Evolutionary conservation across 345 rosid genomes (phyloP).

Genomic region (Hypericum perforatum): DNA sequence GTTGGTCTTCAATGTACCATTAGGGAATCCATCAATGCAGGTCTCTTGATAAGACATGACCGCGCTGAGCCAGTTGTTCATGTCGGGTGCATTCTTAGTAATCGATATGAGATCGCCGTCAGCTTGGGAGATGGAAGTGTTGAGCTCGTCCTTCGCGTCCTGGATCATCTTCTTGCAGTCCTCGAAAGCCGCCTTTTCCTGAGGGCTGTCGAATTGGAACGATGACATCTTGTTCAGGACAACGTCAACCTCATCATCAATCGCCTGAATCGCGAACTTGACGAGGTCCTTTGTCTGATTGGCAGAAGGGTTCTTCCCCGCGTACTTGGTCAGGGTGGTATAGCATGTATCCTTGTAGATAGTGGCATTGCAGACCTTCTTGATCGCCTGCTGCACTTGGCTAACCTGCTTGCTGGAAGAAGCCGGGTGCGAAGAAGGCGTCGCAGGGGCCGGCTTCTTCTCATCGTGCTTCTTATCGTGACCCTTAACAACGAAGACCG

Average conservation of each 20-base stretch:
- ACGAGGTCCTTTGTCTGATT: slow-evolving; percentile 39
- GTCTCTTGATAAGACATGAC: slow-evolving; percentile 71
- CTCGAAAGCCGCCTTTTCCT: slow-evolving; percentile 48
- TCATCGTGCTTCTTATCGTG: slow-evolving; percentile 4
- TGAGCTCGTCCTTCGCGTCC: slow-evolving; percentile 50
- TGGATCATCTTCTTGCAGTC: slow-evolving; percentile 45
- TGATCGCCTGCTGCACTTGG: slow-evolving; percentile 27
- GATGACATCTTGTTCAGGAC: slow-evolving; percentile 25
- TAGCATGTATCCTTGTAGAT: slow-evolving; percentile 40
- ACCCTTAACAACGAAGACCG: slow-evolving; percentile 26
- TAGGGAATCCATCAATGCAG: slow-evolving; percentile 73
- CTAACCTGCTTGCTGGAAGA: slow-evolving; percentile 15
- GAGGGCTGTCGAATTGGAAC: slow-evolving; percentile 25
- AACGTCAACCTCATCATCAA: slow-evolving; percentile 25
- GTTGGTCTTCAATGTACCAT: slow-evolving; percentile 44
- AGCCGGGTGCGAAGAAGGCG: neutral
- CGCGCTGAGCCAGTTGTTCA: slow-evolving; percentile 70
- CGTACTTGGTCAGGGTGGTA: slow-evolving; percentile 29
- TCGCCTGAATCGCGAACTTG: slow-evolving; percentile 38
- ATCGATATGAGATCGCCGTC: slow-evolving; percentile 19
- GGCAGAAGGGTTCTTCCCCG: slow-evolving; percentile 12
- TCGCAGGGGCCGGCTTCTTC: too few relatives aligned
- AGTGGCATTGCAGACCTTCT: slow-evolving; percentile 41
- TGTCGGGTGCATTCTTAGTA: slow-evolving; percentile 19
- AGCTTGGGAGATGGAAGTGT: slow-evolving; percentile 16